phyloP scores from a whole-genome alignment of 306 rosid genomes.

The Acacia acuminata region DNA sequence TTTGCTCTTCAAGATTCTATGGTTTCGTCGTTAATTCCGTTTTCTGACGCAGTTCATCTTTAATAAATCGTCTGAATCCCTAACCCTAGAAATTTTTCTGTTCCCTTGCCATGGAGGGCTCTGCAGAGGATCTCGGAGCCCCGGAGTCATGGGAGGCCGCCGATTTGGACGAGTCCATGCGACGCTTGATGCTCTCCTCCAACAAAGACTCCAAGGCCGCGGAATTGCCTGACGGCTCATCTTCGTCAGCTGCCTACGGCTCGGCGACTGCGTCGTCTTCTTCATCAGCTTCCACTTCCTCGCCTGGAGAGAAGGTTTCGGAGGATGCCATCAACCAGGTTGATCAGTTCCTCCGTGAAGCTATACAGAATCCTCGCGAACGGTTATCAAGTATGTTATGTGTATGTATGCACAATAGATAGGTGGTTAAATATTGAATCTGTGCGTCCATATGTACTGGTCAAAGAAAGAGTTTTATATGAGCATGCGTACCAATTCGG shows the following conservation, averaged over 20 bases:
- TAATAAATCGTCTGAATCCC: slow-evolving; percentile 34
- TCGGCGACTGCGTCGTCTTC: slow-evolving; percentile 14
- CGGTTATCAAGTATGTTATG: slow-evolving; percentile 72
- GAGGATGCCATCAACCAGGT: slow-evolving; percentile 74
- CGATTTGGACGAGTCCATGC: slow-evolving; percentile 82
- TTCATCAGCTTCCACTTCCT: slow-evolving; percentile 35
- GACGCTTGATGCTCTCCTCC: slow-evolving; percentile 70
- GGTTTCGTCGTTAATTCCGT: slow-evolving; percentile 21
- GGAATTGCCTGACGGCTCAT: slow-evolving; percentile 17
- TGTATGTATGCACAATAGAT: not conserved
- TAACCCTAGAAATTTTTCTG: slow-evolving; percentile 32
- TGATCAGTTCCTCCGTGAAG: slow-evolving; percentile 92
- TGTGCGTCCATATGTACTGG: not conserved
- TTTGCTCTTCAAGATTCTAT: slow-evolving; percentile 28
- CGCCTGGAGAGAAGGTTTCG: slow-evolving; percentile 38
- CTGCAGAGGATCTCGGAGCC: slow-evolving; percentile 90
- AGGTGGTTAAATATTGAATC: not conserved
- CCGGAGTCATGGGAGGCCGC: slow-evolving; percentile 98
- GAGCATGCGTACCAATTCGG: not conserved
- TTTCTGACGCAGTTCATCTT: not conserved
- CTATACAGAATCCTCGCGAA: slow-evolving; percentile 94
- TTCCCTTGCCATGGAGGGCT: slow-evolving; percentile 71
- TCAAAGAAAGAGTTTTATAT: not conserved
- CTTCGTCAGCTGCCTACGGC: slow-evolving; percentile 22
- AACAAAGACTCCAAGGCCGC: slow-evolving; percentile 45